Evolutionary conservation across 1,284 basidiomycete species (phyloP), one percentile per base, ranked within the genome.

Genomic region (Moesziomyces sp.): DNA sequence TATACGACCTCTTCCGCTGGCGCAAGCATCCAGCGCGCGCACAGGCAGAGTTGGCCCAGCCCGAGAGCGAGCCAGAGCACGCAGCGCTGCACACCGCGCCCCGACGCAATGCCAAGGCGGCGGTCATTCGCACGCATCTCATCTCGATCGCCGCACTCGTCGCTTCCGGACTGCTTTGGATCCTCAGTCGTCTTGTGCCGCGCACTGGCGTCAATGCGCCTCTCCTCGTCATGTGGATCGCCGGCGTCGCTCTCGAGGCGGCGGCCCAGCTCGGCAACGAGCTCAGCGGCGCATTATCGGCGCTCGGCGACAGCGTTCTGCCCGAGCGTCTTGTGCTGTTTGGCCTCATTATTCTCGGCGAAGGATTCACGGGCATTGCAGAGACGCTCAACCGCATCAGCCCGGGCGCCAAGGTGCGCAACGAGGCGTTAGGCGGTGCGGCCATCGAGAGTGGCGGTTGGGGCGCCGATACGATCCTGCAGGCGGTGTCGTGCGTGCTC

Each of bases 281-380:
- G 49, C 40, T 65, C 34, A 48, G 57, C n/a, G 63, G 49, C 23
- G 46, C 38, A 5, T 56, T 72, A n/a, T 49, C 56, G 8, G 46
- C 58, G 23, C 58, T 75, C 6, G 53, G 52, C 11, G 44, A 45
- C 16, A 59, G 56, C 21, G 58, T 61, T 5, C 52, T 75, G 3
- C 58, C 69, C 35, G 68, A 75, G 46, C 50, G 72, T 11, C 49
- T 75, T 18, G 58, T 68, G 0, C 64, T 75, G 6, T 70, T 75
- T 43, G 63, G 60, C 10, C 68, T 75, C 45, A 71, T 75, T 42
- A 58, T 75, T 18, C 68, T 75, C 35, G 72, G 72, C 46, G 69
- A 70, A 54, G 72, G 66, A n/a, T 71, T 75, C 57, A 58, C 58
- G 3, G 59, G 67, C 14, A 62, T 75, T 46, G 59, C 57, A 3